phyloP scores from a whole-genome alignment of 2,329 filamentous ascomycete genomes.

The Penicillium sp. region DNA sequence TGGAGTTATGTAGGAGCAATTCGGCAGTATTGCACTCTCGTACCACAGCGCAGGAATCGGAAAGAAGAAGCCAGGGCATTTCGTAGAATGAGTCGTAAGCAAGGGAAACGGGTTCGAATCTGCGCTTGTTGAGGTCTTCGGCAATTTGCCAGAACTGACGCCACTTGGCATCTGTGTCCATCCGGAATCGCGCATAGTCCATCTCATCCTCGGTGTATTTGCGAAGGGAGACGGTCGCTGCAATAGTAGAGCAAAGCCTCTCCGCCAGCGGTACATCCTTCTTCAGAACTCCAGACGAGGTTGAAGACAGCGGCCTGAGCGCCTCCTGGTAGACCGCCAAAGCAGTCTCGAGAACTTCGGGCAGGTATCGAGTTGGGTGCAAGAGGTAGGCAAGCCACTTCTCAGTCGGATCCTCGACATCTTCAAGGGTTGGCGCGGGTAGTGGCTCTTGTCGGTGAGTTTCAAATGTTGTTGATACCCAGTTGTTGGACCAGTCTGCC shows the following conservation, averaged over 20 bases:
- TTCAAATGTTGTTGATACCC: slow-evolving; percentile 72
- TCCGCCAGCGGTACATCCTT: slow-evolving; percentile 70
- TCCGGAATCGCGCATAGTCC: slow-evolving; percentile 77
- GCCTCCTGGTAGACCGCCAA: slow-evolving; percentile 79
- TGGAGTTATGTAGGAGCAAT: slow-evolving; percentile 72
- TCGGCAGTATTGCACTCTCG: slow-evolving; percentile 81
- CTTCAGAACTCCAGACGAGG: slow-evolving; percentile 50
- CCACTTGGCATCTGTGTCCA: slow-evolving; percentile 83
- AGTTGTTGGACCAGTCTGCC: slow-evolving; percentile 69
- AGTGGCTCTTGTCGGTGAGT: slow-evolving; percentile 59
- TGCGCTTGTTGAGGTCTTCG: slow-evolving; percentile 82
- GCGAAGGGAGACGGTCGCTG: slow-evolving; percentile 70
- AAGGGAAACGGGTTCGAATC: slow-evolving; percentile 80
- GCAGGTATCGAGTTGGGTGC: slow-evolving; percentile 80
- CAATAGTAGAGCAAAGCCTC: slow-evolving; percentile 74
- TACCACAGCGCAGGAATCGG: slow-evolving; percentile 80
- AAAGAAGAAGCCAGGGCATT: slow-evolving; percentile 82
- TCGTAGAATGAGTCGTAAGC: slow-evolving; percentile 73
- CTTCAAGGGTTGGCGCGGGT: slow-evolving; percentile 65
- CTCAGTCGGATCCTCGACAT: slow-evolving; percentile 74
- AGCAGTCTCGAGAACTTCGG: slow-evolving; percentile 80
- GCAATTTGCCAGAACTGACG: slow-evolving; percentile 85
- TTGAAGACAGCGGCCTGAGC: slow-evolving; percentile 48
- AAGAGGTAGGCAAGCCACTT: slow-evolving; percentile 87
- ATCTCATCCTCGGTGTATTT: slow-evolving; percentile 67